Base-by-base conservation (phyloP, 306 rosid species). In the Hylodesmum podocarpum region DNA sequence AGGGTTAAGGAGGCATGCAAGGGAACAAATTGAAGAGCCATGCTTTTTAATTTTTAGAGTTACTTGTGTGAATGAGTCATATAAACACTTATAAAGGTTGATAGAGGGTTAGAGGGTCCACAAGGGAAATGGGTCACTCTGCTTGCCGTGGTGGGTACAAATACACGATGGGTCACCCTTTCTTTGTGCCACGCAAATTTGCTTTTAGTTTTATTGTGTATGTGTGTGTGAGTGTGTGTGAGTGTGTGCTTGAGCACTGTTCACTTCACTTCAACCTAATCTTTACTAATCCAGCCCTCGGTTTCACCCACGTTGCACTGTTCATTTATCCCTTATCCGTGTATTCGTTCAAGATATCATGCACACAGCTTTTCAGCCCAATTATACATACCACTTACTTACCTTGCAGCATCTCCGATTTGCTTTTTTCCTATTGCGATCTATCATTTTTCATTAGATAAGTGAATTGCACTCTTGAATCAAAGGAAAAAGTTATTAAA, bases 261-360 rank as follows among this genome's bases (percentile, higher is more conserved):
- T 16, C 66, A 4, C 37, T 62, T 61, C 22, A 59, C 63, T 50
- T 14, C 5, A 24, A 25, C 50, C 49, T 72, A 19, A 33, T 39
- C 73, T 68, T 65, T 36, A 39, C 46, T 57, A 4, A n/a, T 21
- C 46, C 16, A 1, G 39, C 36, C 53, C 16, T 24, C 8, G 18
- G 61, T 82, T 86, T 84, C 66, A 82, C 90, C 86, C 33, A 27
- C 25, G 6, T 46, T 46, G 41, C 55, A 72, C 97, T 89, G 62
- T 89, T 89, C 84, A 33, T 83, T 85, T 86, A 7, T 78, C 86
- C 86, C 77, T 79, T 63, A 57, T 81, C 86, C 57, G 15, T 61
- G 46, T 53, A 15, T 64, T 36, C 49, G 12, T 76, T 51, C 59
- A 51, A 74, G 80, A 79, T 63, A n/a, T n/a, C n/a, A n/a, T n/a